These are phyloP conservation scores for Blastobotrys apis DNA, from an alignment of 1,139 yeast species.

Conservation along the genomic window DNA sequence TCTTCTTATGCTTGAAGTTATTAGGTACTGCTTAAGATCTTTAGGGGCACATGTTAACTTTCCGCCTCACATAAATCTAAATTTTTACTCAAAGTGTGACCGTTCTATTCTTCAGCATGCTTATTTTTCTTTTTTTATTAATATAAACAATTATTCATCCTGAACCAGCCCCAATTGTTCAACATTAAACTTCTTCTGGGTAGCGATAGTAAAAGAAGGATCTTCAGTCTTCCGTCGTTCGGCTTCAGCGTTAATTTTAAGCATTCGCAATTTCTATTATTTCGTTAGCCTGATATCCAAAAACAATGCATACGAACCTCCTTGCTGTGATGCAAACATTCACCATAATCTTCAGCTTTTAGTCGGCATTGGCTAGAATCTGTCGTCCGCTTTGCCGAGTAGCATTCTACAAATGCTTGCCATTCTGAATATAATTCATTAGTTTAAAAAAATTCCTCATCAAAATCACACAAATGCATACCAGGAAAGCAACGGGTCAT, in stretches of 20 bases:
- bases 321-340: slow-evolving; percentile 47
- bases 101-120: no score
- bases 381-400: slow-evolving; percentile 39
- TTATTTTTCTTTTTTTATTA: no score
- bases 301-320: slow-evolving; percentile 26
- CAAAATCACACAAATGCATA: slow-evolving; percentile 23
- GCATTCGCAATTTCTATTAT: slow-evolving; percentile 28
- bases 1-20: no score
- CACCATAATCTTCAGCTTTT: slow-evolving; percentile 45
- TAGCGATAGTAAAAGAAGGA: slow-evolving; percentile 19
- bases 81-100: no score
- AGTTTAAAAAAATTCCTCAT: not conserved
- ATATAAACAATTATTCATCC: slow-evolving; percentile 11
- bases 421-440: slow-evolving; percentile 31
- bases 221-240: slow-evolving; percentile 24
- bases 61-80: no score
- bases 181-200: slow-evolving; percentile 22
- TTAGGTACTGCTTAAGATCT: no score
- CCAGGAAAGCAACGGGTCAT: slow-evolving; percentile 46
- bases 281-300: not conserved
- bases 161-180: slow-evolving; percentile 25
- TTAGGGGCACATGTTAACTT: no score
- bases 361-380: slow-evolving; percentile 39
- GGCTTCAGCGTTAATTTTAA: slow-evolving; percentile 26
- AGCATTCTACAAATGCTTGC: slow-evolving; percentile 46